Evolutionary conservation across 176 grass and related monocot species (phyloP).

Genomic region (sorghum (Sorghum bicolor)): DNA sequence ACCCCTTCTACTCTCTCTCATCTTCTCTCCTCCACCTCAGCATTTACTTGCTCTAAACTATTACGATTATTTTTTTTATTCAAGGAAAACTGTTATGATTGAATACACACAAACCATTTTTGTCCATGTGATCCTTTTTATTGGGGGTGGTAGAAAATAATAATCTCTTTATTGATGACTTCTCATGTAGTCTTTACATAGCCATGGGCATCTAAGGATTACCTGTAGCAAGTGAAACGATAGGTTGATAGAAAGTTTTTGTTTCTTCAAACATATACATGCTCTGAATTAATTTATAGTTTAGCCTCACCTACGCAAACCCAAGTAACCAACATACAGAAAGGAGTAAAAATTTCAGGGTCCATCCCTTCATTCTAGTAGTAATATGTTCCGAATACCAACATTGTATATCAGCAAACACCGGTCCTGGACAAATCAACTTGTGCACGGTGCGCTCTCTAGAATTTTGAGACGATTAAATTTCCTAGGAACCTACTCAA

Average conservation of each 20-base stretch:
- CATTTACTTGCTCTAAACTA: no score
- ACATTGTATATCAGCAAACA: background rate
- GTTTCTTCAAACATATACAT: background rate
- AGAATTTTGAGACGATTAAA: background rate
- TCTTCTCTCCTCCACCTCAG: no score
- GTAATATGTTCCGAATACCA: background rate
- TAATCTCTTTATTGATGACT: background rate
- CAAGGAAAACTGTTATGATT: no score
- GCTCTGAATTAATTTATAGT: background rate
- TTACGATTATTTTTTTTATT: no score
- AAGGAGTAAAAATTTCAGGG: background rate
- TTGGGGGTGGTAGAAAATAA: background rate
- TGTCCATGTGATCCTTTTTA: background rate
- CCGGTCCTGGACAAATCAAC: background rate
- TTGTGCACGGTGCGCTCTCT: background rate
- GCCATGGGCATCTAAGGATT: background rate
- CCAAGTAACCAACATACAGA: background rate
- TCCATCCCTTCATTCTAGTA: background rate
- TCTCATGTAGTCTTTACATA: background rate
- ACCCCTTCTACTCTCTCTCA: no score
- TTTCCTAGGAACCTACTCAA: background rate
- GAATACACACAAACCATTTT: background rate
- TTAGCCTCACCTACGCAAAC: background rate
- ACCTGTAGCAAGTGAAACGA: background rate
- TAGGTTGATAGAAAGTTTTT: background rate